phyloP scores from a whole-genome alignment of 176 grass and related monocot genomes.

The Tillandsia leiboldiana region DNA sequence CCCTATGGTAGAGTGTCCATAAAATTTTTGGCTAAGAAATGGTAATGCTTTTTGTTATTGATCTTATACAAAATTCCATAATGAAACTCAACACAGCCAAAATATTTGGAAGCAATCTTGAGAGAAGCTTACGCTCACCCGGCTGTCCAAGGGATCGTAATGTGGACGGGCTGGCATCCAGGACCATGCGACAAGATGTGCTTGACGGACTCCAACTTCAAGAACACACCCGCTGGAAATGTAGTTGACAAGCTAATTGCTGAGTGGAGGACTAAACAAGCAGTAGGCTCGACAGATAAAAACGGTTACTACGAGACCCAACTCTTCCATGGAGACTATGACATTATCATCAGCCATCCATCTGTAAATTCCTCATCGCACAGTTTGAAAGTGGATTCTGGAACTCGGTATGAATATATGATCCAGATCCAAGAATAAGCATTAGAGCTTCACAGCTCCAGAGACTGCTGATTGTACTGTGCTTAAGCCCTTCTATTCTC shows the following conservation, averaged over 20 bases:
- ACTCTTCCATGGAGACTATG: slow-evolving; percentile 67
- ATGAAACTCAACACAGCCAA: slow-evolving; percentile 24
- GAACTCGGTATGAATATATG: slow-evolving; percentile 28
- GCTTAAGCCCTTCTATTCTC: not conserved
- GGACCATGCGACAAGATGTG: slow-evolving; percentile 65
- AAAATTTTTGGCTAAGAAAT: too few species aligned
- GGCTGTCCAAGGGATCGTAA: slow-evolving; percentile 63
- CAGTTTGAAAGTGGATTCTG: slow-evolving; percentile 41
- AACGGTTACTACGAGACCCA: slow-evolving; percentile 44
- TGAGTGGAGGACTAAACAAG: slow-evolving; percentile 38
- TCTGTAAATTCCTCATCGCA: slow-evolving; percentile 42
- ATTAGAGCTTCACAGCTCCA: not conserved
- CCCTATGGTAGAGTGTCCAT: too few species aligned
- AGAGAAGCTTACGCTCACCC: slow-evolving; percentile 84
- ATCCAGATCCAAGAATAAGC: slow-evolving; percentile 41
- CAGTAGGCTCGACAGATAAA: slow-evolving; percentile 29
- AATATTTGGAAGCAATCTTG: slow-evolving; percentile 49
- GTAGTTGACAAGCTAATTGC: slow-evolving; percentile 62
- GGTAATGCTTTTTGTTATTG: too few species aligned
- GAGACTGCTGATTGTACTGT: not conserved
- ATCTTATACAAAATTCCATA: not conserved
- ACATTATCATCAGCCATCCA: slow-evolving; percentile 48
- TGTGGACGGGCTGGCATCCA: slow-evolving; percentile 62
- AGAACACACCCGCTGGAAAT: slow-evolving; percentile 54
- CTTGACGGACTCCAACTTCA: slow-evolving; percentile 65